Evolutionary conservation across 148 eudicot genomes (phyloP).

Genomic region (Fagopyrum homotropicum): DNA sequence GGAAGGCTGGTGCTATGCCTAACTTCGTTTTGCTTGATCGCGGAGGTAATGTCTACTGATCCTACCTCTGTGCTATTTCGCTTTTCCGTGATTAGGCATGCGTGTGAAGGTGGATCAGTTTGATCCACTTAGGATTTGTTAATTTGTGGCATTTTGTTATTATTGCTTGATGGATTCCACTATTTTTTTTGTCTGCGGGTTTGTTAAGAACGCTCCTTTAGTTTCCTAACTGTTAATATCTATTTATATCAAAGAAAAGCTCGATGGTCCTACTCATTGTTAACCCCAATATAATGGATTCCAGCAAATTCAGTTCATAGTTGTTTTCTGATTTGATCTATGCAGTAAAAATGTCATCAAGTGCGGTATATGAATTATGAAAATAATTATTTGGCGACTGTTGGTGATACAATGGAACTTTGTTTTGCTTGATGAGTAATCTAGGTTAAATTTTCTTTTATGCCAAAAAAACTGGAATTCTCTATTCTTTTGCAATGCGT

Average conservation of each 20-base stretch:
- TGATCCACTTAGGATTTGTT: not conserved
- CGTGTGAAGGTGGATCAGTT: not conserved
- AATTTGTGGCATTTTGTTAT: not conserved
- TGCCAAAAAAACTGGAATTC: not conserved
- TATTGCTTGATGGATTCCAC: not conserved
- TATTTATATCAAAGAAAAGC: not conserved
- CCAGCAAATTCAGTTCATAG: not conserved
- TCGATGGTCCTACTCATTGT: not conserved
- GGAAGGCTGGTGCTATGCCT: conserved; percentile 82
- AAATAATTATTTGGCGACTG: no score
- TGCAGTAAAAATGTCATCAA: not conserved
- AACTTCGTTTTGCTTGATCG: conserved; percentile 78
- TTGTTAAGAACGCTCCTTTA: not conserved
- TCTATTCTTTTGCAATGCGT: not conserved
- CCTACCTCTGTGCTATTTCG: not conserved
- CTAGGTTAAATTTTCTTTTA: no score
- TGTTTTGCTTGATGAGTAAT: no score
- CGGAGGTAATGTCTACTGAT: conserved; percentile 39
- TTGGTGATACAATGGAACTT: no score
- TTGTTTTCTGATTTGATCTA: not conserved
- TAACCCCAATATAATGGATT: not conserved
- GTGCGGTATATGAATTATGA: not conserved
- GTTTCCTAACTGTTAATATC: not conserved
- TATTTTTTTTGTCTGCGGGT: not conserved
- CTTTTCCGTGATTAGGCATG: not conserved